These are phyloP conservation scores for Cinnamomum micranthum DNA, from an alignment of 164 flowering plant species.

Conservation along the genomic window DNA sequence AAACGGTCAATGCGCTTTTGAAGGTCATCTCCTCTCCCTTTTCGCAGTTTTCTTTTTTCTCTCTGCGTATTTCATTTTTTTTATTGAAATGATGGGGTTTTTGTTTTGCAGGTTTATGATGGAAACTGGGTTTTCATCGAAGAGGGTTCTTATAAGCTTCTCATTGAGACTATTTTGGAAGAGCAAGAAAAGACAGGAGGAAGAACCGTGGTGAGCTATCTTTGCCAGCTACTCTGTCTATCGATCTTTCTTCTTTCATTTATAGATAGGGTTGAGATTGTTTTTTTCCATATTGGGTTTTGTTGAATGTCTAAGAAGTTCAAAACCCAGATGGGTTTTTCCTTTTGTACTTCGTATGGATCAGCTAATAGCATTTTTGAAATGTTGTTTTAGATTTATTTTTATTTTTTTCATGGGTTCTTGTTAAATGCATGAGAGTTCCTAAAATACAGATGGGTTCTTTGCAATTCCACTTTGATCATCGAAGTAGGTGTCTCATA, in stretches of 20 bases:
- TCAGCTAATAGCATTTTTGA: too few species aligned
- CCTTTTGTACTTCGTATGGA: too few species aligned
- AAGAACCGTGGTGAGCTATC: neutral
- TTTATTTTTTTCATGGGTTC: too few species aligned
- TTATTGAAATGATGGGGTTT: neutral
- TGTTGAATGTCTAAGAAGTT: neutral
- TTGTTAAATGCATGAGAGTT: too few species aligned
- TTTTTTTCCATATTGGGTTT: neutral
- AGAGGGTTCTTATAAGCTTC: constrained; percentile 38
- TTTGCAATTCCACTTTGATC: too few species aligned
- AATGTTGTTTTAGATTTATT: too few species aligned
- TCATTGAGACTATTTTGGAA: constrained; percentile 40
- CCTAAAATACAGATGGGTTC: too few species aligned
- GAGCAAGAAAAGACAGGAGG: constrained; percentile 14
- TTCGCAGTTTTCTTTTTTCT: neutral
- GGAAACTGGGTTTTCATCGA: constrained; percentile 55
- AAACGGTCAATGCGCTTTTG: constrained; percentile 21
- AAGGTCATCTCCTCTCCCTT: constrained; percentile 19
- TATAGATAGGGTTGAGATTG: too few species aligned
- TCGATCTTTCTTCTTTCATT: too few species aligned
- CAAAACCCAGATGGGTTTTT: too few species aligned
- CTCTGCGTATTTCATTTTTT: neutral
- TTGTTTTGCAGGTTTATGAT: constrained; percentile 28
- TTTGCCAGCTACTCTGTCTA: too few species aligned
- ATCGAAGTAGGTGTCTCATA: too few species aligned